Conservation (phyloP, 371 early-diverging fungal genomes). For the Apophysomyces trapeziformis region DNA sequence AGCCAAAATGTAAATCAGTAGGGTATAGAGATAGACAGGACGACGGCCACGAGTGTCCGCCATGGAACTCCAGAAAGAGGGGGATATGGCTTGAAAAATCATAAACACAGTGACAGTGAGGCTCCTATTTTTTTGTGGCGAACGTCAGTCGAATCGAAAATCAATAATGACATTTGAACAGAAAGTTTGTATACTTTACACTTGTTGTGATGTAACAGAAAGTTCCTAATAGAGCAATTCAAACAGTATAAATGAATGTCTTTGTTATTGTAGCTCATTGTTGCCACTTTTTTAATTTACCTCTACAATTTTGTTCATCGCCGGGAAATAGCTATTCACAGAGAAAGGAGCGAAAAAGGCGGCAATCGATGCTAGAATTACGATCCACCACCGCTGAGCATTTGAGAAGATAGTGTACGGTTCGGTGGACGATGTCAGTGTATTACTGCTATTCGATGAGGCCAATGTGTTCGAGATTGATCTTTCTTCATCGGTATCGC, state of each 20-base stretch:
- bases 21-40: conserved; percentile 63
- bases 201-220: conserved; percentile 21
- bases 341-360: conserved; percentile 34
- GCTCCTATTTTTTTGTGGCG: conserved; percentile 20
- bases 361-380: conserved; percentile 25
- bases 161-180: not conserved
- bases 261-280: not conserved
- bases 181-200: conserved; percentile 16
- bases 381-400: conserved; percentile 22
- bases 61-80: conserved; percentile 66
- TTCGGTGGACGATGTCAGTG: not conserved
- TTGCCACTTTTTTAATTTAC: conserved; percentile 2
- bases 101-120: conserved; percentile 48
- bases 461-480: not conserved
- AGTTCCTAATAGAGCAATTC: not conserved
- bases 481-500: not conserved
- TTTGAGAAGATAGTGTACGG: conserved; percentile 27
- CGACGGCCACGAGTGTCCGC: conserved; percentile 69
- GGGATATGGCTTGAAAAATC: conserved; percentile 50
- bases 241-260: not conserved
- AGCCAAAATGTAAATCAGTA: conserved; percentile 62
- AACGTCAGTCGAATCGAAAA: not conserved
- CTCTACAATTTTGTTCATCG: conserved; percentile 29
- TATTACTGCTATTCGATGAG: not conserved
- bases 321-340: conserved; percentile 33